Percentiles rank a stretch among this genome's conserved stretches.
phyloP scores from a whole-genome alignment of 2,329 filamentous ascomycete genomes.

The Alternaria sp. region DNA sequence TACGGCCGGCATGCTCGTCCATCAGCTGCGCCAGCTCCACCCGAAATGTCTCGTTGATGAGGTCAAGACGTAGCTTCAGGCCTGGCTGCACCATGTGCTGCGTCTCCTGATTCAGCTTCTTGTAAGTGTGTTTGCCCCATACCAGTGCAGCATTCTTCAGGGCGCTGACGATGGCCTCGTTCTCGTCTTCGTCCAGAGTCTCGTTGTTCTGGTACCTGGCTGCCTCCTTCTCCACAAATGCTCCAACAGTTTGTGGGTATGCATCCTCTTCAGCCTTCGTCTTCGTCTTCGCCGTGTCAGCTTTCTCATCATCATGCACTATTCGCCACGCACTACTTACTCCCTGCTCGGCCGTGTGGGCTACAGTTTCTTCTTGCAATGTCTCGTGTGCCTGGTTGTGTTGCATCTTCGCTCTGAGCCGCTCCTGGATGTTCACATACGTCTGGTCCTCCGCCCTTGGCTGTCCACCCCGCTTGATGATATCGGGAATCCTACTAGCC shows the following conservation, averaged over 20 bases:
- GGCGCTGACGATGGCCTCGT: constrained; percentile 12
- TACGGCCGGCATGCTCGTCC: constrained; percentile 3
- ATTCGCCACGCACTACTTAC: not conserved
- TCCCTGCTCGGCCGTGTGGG: not conserved
- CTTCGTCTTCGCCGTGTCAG: constrained; percentile 4
- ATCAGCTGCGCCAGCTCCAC: constrained; percentile 17
- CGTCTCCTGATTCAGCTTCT: constrained; percentile 5
- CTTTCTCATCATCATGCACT: not conserved
- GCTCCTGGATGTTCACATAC: constrained; percentile 11
- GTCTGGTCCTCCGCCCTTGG: constrained; percentile 12
- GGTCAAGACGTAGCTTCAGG: constrained; percentile 29
- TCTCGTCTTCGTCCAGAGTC: constrained; percentile 26
- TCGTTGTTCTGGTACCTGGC: constrained; percentile 7
- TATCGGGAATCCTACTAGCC: constrained; percentile 18
- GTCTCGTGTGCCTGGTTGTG: not conserved
- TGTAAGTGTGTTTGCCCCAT: constrained; percentile 18
- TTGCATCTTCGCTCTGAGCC: not conserved
- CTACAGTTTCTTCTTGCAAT: not conserved
- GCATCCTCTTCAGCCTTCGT: not conserved
- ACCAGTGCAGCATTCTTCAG: constrained; percentile 27
- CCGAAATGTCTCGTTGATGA: constrained; percentile 18
- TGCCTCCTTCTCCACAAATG: constrained; percentile 16
- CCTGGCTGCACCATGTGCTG: constrained; percentile 13
- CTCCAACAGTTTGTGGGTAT: constrained; percentile 15
- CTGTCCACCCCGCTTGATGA: constrained; percentile 14